Conservation (phyloP, 2,329 filamentous ascomycete species). For the Alternaria ethzedia region DNA sequence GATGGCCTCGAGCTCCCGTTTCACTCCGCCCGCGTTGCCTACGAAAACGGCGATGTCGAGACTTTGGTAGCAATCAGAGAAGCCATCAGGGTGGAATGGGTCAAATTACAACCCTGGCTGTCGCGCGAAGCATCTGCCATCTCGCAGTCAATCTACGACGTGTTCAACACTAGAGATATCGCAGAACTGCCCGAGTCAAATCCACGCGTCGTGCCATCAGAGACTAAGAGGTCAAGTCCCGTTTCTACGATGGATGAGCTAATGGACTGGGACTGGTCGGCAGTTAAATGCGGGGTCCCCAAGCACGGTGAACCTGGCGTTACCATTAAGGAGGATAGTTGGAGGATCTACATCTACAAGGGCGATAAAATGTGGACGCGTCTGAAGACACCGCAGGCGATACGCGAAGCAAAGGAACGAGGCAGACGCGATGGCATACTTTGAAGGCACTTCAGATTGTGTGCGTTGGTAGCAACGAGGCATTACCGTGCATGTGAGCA, state of each 20-base stretch:
- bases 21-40: neutral
- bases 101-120: neutral
- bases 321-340: slow-evolving; percentile 1
- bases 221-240: neutral
- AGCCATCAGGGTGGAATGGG: neutral
- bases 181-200: neutral
- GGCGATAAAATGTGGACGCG: neutral
- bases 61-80: neutral
- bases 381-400: slow-evolving; percentile 9
- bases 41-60: neutral
- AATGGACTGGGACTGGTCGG: slow-evolving; percentile 1
- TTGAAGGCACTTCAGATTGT: neutral
- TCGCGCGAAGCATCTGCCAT: neutral
- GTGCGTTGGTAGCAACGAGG: neutral
- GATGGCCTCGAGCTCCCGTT: neutral
- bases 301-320: neutral
- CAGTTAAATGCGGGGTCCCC: neutral
- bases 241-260: neutral
- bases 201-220: neutral
- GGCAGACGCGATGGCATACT: neutral
- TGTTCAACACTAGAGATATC: neutral
- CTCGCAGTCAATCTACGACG: neutral
- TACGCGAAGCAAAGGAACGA: neutral
- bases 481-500: neutral
- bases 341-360: slow-evolving; percentile 2